Evolutionary conservation across 2,329 filamentous ascomycete species (phyloP).

Genomic region (Verticillium longisporum): DNA sequence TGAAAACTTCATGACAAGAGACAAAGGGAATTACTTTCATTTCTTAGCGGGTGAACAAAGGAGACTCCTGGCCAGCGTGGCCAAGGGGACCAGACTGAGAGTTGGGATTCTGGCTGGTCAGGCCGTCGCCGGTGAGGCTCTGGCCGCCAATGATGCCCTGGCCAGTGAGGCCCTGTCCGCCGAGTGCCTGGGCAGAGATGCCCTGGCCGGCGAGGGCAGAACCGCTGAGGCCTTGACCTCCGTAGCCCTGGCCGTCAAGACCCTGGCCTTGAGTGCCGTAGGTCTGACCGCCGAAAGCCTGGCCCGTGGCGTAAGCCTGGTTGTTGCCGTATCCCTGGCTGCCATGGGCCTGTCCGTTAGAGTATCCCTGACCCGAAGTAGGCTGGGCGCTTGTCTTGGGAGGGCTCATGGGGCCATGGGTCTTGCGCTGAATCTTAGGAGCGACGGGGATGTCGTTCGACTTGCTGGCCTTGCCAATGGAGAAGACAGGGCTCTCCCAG

Average conservation of each 20-base stretch:
- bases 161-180: not conserved
- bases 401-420: slow-evolving; percentile 18
- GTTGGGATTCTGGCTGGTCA: not conserved
- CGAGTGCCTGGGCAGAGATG: not conserved
- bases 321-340: not conserved
- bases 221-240: not conserved
- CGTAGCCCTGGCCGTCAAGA: not conserved
- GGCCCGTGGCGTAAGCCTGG: not conserved
- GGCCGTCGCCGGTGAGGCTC: not conserved
- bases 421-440: slow-evolving; percentile 43
- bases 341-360: not conserved
- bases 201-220: not conserved
- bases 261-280: not conserved
- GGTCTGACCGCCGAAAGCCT: not conserved
- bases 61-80: not conserved
- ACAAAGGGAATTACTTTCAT: not conserved
- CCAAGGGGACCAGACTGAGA: not conserved
- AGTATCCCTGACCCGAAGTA: not conserved
- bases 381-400: not conserved
- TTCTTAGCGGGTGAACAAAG: not conserved
- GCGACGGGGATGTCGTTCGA: slow-evolving; percentile 64
- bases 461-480: slow-evolving; percentile 69
- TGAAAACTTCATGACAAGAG: not conserved
- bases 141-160: not conserved
- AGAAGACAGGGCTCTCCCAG: slow-evolving; percentile 94